Evolutionary conservation across 192 early-diverging fungal genomes (phyloP).

Genomic region (Entomortierella beljakovae): DNA sequence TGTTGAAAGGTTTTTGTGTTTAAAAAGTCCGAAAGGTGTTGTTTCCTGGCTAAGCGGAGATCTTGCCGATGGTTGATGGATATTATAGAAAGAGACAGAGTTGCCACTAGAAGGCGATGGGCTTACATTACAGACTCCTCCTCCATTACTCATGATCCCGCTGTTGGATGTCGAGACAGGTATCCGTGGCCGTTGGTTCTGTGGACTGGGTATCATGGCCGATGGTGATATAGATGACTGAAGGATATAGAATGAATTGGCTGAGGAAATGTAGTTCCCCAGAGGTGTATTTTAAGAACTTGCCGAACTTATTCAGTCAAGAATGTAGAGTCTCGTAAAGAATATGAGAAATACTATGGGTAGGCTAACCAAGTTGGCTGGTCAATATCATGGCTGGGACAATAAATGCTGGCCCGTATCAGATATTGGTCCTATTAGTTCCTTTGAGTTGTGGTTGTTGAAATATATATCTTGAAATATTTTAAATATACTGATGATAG

Average conservation of each 20-base stretch:
- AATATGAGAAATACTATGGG: not conserved
- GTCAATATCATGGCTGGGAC: constrained; percentile 30
- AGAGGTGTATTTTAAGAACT: not conserved
- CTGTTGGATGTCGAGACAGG: constrained; percentile 13
- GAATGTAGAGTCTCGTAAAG: not conserved
- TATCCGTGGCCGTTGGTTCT: constrained; percentile 33
- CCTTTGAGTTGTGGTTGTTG: not conserved
- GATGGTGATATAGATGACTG: not conserved
- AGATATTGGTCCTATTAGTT: not conserved
- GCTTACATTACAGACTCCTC: constrained; percentile 6
- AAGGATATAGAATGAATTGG: not conserved
- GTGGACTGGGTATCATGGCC: constrained; percentile 39
- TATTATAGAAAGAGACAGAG: constrained; percentile 32
- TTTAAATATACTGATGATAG: not conserved
- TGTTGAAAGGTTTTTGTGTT: constrained; percentile 50
- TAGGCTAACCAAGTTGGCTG: constrained; percentile 21
- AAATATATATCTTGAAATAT: constrained; percentile 2
- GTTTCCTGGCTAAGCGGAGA: constrained; percentile 52
- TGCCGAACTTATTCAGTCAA: not conserved
- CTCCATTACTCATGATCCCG: constrained; percentile 9
- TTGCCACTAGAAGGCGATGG: not conserved
- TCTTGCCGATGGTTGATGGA: constrained; percentile 49
- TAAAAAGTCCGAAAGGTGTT: constrained; percentile 52
- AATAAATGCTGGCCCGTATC: not conserved
- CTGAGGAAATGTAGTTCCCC: not conserved